Base-by-base conservation (phyloP, 345 rosid genomes). In the Murraya koenigii region DNA sequence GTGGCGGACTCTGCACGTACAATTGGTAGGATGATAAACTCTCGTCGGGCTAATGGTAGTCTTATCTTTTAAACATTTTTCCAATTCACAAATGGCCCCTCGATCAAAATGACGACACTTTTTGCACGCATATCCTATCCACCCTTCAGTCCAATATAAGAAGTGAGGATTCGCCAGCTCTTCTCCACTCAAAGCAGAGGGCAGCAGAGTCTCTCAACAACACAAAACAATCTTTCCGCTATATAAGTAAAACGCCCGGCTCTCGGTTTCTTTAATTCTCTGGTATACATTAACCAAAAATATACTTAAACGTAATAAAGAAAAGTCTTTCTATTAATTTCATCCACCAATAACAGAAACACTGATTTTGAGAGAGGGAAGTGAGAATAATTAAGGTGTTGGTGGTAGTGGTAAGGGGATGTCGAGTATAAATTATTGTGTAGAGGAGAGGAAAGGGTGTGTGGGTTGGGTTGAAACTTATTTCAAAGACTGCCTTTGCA, bases 401-500 rank as follows among this genome's bases (percentile, higher is more conserved):
- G 49, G 49, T 44, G 49, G 49, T 44, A 44, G 17, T 44, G 5
- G 49, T 0, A 14, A 13, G 49, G 75, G 47, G 60, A 77, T 15
- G 66, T 64, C 72, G 75, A 66, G 74, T 71, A 55, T 66, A 25
- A 85, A 84, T 26, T 91, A 89, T 71, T 93, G 98, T 54, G 65
- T 81, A 0, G 88, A 82, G 70, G 93, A 95, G 74, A 72, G 86
- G 76, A 92, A 87, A 83, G 74, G 88, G 22, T 95, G 99, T 67
- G 88, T 91, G 30, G 47, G 80, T 2, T 93, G 98, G 98, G 97
- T 90, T 0, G 80, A 92, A 84, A 91, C 59, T 71, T 88, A 92
- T 81, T 93, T 95, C 85, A 87, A 85, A 69, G 99, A 95, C 75
- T 95, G 99, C 76, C 92, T 95, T 1, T 95, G 99, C 84, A 89